phyloP scores from a whole-genome alignment of 805 yeast genomes.

The Candida boleticola region DNA sequence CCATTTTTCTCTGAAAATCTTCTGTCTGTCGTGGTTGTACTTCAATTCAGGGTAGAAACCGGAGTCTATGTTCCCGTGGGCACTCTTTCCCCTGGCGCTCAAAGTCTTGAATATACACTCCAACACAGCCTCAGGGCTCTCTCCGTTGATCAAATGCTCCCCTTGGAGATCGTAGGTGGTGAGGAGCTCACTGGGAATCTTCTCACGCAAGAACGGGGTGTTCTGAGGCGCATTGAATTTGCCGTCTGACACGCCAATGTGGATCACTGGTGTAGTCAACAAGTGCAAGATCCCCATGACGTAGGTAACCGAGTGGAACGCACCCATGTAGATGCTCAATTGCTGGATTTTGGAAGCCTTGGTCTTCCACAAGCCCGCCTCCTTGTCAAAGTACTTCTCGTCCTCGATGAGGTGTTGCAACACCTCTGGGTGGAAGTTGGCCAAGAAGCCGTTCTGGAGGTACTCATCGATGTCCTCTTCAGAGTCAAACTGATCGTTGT shows the following conservation, averaged over 20 bases:
- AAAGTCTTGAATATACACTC: constrained; percentile 17
- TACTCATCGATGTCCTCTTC: constrained; percentile 35
- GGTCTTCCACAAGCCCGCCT: constrained; percentile 34
- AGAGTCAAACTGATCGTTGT: constrained; percentile 40
- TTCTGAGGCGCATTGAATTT: constrained; percentile 57
- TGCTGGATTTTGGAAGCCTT: constrained; percentile 41
- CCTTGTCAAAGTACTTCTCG: constrained; percentile 28
- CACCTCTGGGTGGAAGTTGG: constrained; percentile 43
- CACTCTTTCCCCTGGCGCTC: constrained; percentile 15
- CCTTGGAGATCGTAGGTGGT: constrained; percentile 42
- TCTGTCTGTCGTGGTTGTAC: constrained; percentile 15
- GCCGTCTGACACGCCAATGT: constrained; percentile 49
- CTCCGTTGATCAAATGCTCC: constrained; percentile 51
- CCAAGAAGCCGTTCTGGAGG: constrained; percentile 30
- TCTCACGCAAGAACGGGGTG: constrained; percentile 26
- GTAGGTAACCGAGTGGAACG: constrained; percentile 29
- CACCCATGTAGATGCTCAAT: constrained; percentile 48
- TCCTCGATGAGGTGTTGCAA: constrained; percentile 42
- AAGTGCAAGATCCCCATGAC: constrained; percentile 32
- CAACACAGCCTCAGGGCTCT: constrained; percentile 45
- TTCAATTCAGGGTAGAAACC: constrained; percentile 18
- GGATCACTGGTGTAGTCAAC: constrained; percentile 47
- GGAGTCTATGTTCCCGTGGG: constrained; percentile 13
- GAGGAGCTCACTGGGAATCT: constrained; percentile 29
- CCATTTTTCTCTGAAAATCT: constrained; percentile 7